Conservation (phyloP, 176 grass and related monocot species). For the Phyllostachys edulis region DNA sequence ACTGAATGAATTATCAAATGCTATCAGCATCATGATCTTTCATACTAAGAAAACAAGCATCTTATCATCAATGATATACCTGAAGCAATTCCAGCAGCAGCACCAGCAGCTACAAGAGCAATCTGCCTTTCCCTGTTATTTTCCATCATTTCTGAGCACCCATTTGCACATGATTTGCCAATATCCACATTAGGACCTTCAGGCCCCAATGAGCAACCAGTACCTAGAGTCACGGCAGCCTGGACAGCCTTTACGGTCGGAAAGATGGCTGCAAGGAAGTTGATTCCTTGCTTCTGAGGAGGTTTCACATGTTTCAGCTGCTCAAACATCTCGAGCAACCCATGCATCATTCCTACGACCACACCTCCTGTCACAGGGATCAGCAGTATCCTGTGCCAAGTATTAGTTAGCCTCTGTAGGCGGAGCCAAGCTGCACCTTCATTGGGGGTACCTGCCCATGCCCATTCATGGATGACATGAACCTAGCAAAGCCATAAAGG, state of each 20-base stretch:
- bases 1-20: background rate
- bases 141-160: conserved; percentile 97
- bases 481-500: conserved; percentile 56
- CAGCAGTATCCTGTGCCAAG: conserved; percentile 93
- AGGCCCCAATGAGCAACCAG: conserved; percentile 86
- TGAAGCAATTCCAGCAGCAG: conserved; percentile 97
- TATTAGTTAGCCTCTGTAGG: conserved; percentile 76
- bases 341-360: conserved; percentile 97
- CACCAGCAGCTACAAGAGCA: conserved; percentile 90
- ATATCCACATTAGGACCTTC: conserved; percentile 97
- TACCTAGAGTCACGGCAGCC: conserved; percentile 85
- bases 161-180: conserved; percentile 92
- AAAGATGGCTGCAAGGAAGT: conserved; percentile 72
- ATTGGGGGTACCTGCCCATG: conserved; percentile 93
- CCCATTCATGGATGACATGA: conserved; percentile 97
- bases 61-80: conserved; percentile 41
- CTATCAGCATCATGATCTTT: too few species aligned
- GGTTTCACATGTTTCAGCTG: conserved; percentile 64
- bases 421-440: conserved; percentile 98
- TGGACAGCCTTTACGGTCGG: conserved; percentile 82
- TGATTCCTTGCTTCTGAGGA: conserved; percentile 55
- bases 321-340: conserved; percentile 86
- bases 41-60: too few species aligned
- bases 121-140: conserved; percentile 87
- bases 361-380: conserved; percentile 92